Evolutionary conservation across 2,329 filamentous ascomycete genomes (phyloP), one percentile per base, ranked within the genome.

Genomic region (Coleophoma cylindrospora): DNA sequence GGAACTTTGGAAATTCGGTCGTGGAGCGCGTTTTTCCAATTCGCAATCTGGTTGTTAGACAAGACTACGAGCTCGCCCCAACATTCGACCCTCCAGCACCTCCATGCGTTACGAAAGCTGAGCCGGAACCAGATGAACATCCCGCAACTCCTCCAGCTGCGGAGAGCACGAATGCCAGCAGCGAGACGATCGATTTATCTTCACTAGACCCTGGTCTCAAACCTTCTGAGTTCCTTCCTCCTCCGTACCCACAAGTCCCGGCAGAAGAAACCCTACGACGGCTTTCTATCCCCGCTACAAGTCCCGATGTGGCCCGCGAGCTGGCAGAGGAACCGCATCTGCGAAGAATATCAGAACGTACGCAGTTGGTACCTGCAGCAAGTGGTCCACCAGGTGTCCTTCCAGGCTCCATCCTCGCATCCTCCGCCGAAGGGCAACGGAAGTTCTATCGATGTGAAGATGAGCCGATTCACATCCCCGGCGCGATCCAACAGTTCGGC

Each of bases 11-110:
- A n/a, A 52, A 55, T 10, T 55, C 61, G 22, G 43, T 32, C 5
- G 48, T 57, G 19, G 59, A 59, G 37, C 54, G 59, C 2, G 48
- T 61, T 5, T 61, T 59, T 49, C 58, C 59, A 8, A 61, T 61
- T 34, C 54, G 59, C 19, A 57, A 56, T 54, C 47, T 61, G 17
- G 34, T 59, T 15, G 33, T 15, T 10, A 21, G 9, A 27, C 27
- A 27, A 27, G 9, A 44, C 4, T n/a, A 27, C 21, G 13, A 22
- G 9, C 12, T 21, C 2, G 6, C 12, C 19, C 3, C 11, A 10
- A 12, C n/a, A 14, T 27, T 44, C 27, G 5, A 32, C 4, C 27
- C 27, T 27, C 27, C 27, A 27, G 6, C 27, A 27, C 27, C 27
- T 27, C 27, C 27, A 27, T 27, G 27, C 9, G 9, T 5, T 10